Percentiles rank a stretch among this genome's conserved stretches.
phyloP scores from a whole-genome alignment of 345 rosid species.

The Eucalyptus regnans region DNA sequence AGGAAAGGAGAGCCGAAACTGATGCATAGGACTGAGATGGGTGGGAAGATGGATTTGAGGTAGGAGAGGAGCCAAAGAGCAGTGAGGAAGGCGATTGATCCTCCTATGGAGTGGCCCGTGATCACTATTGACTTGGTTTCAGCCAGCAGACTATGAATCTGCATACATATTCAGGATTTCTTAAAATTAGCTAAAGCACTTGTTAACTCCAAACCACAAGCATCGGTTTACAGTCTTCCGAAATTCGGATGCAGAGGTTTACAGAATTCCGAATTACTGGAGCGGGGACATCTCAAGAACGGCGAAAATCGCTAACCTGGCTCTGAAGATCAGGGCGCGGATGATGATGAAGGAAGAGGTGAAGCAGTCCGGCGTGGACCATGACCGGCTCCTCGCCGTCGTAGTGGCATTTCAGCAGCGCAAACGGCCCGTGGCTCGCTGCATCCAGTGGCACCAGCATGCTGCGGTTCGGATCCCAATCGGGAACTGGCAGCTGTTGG shows the following conservation, averaged over 20 bases:
- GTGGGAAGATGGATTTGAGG: conserved; percentile 12
- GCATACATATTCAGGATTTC: background rate
- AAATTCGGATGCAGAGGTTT: too few species aligned
- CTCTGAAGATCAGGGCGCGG: conserved; percentile 1
- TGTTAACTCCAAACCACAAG: too few species aligned
- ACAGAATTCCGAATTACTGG: too few species aligned
- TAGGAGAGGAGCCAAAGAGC: conserved; percentile 69
- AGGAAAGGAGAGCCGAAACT: conserved; percentile 49
- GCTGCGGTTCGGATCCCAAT: background rate
- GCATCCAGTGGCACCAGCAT: background rate
- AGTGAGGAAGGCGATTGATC: conserved; percentile 51
- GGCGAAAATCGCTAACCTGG: conserved; percentile 26
- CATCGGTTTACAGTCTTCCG: too few species aligned
- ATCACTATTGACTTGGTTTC: conserved; percentile 42
- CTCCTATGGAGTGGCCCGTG: conserved; percentile 79
- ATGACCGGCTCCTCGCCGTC: conserved; percentile 32
- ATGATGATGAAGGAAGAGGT: conserved; percentile 15
- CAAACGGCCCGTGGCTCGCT: conserved; percentile 5
- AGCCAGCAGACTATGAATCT: conserved; percentile 13
- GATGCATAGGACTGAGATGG: conserved; percentile 44
- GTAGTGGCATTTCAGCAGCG: conserved; percentile 2
- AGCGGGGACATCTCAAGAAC: background rate
- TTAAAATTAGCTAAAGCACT: too few species aligned
- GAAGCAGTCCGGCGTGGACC: conserved; percentile 39
- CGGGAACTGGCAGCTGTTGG: conserved; percentile 1